A percentile compares a stretch with the other conserved stretches of the same genome.
Conservation (phyloP, 306 rosid genomes). For the Prunus padus region DNA sequence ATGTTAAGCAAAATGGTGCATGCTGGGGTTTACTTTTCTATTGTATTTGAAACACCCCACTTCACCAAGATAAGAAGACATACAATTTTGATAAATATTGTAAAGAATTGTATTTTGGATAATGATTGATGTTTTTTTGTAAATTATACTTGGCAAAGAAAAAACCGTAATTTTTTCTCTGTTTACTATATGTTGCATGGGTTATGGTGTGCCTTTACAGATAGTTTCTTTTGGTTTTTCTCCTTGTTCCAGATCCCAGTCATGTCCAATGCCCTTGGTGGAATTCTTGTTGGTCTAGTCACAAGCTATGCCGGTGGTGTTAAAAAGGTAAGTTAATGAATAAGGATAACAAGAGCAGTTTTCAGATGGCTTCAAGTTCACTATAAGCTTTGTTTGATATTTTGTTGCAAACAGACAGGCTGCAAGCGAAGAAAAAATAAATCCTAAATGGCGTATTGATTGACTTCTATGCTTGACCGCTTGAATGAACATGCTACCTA, state of each 20-base stretch:
- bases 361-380: not conserved
- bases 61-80: not conserved
- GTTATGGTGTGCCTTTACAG: constrained; percentile 9
- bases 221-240: constrained; percentile 1
- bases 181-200: not conserved
- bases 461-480: not conserved
- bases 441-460: not conserved
- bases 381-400: constrained; percentile 3
- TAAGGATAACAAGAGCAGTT: constrained; percentile 7
- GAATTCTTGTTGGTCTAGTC: constrained; percentile 93
- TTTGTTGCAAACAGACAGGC: constrained; percentile 5
- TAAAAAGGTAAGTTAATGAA: constrained; percentile 69
- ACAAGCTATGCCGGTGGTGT: constrained; percentile 94
- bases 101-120: not conserved
- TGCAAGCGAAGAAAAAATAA: constrained; percentile 13
- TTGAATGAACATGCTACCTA: not conserved
- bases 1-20: not conserved
- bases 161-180: not conserved
- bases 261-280: constrained; percentile 79
- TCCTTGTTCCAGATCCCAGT: constrained; percentile 72
- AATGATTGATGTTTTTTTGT: not conserved
- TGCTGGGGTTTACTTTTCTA: not conserved
- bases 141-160: not conserved
- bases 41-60: not conserved
- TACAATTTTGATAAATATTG: not conserved